Evolutionary conservation across 2,329 filamentous ascomycete genomes (phyloP).

Genomic region (Penicillium sp.): DNA sequence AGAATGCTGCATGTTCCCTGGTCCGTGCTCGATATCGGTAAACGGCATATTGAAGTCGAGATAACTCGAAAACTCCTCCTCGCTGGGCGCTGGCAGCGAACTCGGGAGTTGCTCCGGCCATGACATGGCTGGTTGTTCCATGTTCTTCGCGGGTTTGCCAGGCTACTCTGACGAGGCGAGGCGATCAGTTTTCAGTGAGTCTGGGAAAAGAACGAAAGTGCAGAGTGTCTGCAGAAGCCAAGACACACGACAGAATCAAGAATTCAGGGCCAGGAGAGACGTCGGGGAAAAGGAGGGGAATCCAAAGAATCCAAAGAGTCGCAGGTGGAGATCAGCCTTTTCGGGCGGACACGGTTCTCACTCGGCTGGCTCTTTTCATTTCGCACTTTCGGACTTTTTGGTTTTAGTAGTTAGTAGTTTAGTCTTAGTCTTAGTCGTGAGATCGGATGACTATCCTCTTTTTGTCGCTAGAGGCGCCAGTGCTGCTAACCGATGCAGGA

Average conservation of each 20-base stretch:
- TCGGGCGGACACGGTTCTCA: constrained; percentile 18
- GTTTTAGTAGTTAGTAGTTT: too few relatives aligned
- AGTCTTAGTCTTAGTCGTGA: too few relatives aligned
- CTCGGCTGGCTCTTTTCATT: constrained; percentile 1
- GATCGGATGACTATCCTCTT: too few relatives aligned
- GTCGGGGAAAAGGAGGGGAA: constrained; percentile 3
- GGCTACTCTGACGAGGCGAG: too few relatives aligned
- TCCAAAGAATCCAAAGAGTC: background rate
- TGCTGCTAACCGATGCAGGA: constrained; percentile 2
- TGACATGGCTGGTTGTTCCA: constrained; percentile 42
- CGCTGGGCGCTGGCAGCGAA: constrained; percentile 41
- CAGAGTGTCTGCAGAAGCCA: background rate
- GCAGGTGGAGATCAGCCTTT: constrained; percentile 10
- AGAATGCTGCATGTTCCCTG: constrained; percentile 36
- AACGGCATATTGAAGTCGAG: constrained; percentile 52
- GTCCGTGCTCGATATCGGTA: constrained; percentile 44
- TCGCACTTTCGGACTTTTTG: background rate
- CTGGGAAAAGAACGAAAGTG: too few relatives aligned
- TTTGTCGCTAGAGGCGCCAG: constrained; percentile 16
- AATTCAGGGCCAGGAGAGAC: background rate
- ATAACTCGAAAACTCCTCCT: constrained; percentile 53
- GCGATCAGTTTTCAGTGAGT: too few relatives aligned
- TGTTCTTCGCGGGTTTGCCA: constrained; percentile 12
- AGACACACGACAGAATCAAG: too few relatives aligned
- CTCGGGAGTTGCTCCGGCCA: constrained; percentile 44